phyloP scores from a whole-genome alignment of 148 eudicot species.

The Silene latifolia region DNA sequence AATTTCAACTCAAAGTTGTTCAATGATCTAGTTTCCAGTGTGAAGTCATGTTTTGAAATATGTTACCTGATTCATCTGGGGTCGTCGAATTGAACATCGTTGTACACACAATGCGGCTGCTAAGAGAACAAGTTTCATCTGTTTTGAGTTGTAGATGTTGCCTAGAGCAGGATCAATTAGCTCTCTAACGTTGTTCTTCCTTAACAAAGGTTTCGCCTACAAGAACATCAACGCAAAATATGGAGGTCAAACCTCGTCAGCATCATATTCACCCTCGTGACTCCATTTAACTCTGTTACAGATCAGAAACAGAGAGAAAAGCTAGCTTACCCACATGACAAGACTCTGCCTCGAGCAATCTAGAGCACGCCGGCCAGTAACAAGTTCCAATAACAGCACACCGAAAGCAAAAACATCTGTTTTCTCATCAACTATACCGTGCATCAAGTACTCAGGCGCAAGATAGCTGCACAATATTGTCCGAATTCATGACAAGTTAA shows the following conservation, averaged over 20 bases:
- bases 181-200: conserved; percentile 50
- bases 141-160: conserved; percentile 37
- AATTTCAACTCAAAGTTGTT: background rate
- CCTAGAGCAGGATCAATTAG: conserved; percentile 50
- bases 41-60: background rate
- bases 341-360: conserved; percentile 90
- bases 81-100: conserved; percentile 69
- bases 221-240: background rate
- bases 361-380: conserved; percentile 83
- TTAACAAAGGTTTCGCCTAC: conserved; percentile 68
- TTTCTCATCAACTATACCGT: conserved; percentile 84
- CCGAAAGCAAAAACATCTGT: conserved; percentile 91
- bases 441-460: conserved; percentile 94
- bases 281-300: too few relatives aligned
- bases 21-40: background rate
- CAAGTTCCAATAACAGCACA: conserved; percentile 74
- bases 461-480: conserved; percentile 46
- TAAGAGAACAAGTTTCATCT: conserved; percentile 58
- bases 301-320: too few relatives aligned
- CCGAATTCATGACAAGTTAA: background rate
- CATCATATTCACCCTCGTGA: too few relatives aligned
- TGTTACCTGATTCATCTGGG: conserved; percentile 69
- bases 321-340: conserved; percentile 76
- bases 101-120: conserved; percentile 70
- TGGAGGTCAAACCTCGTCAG: too few relatives aligned